Conservation (phyloP, 2,329 filamentous ascomycete genomes). For the Fusarium cicatricum region DNA sequence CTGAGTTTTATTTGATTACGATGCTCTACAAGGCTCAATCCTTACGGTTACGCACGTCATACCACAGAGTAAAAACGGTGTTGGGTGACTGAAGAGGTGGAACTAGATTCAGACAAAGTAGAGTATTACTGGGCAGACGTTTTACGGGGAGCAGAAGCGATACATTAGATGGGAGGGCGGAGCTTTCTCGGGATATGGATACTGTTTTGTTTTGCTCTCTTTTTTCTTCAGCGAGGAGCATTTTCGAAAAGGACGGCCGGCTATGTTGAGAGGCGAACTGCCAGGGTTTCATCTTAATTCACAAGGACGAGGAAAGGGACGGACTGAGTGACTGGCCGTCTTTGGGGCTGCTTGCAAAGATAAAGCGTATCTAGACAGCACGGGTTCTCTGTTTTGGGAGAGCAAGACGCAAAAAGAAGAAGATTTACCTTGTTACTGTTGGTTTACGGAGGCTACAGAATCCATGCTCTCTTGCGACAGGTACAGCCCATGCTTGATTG, state of each 20-base stretch:
- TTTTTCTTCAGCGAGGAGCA: conserved; percentile 34
- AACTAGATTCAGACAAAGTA: neutral
- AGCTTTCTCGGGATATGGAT: conserved; percentile 13
- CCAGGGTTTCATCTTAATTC: conserved; percentile 15
- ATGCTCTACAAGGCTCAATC: neutral
- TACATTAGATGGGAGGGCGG: conserved; percentile 3
- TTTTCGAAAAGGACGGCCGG: conserved; percentile 20
- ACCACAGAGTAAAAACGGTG: neutral
- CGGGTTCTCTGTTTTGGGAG: conserved; percentile 3
- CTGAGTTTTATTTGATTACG: neutral
- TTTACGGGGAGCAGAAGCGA: neutral
- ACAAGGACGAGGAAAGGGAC: conserved; percentile 4
- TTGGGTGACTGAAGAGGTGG: neutral
- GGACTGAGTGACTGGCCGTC: conserved; percentile 19
- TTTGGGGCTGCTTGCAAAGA: conserved; percentile 27
- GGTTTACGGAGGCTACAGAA: too few relatives aligned
- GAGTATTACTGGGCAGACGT: neutral
- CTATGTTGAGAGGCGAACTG: conserved; percentile 15
- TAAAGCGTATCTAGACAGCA: too few relatives aligned
- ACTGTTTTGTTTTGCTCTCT: conserved; percentile 1
- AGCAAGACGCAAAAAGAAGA: conserved; percentile 14
- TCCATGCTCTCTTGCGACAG: neutral
- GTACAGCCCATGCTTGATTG: neutral
- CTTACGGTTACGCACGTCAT: neutral
- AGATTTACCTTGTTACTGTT: too few relatives aligned